These are phyloP conservation scores for Cercospora zeae-maydis DNA, from an alignment of 2,329 filamentous ascomycete genomes.

Conservation along the genomic window DNA sequence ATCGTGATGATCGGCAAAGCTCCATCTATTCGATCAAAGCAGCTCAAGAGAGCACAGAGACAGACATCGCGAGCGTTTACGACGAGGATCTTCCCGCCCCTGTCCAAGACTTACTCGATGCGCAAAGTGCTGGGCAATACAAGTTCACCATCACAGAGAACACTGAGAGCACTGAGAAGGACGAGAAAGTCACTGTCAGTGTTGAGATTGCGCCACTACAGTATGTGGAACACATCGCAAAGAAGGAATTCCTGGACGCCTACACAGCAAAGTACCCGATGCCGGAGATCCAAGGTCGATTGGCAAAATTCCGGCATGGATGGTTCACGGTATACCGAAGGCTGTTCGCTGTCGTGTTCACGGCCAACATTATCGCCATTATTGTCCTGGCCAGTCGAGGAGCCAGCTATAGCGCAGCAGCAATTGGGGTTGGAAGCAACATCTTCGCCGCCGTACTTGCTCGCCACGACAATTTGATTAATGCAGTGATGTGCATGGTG, in stretches of 20 bases:
- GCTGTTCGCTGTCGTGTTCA: slow-evolving; percentile 31
- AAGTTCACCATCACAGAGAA: slow-evolving; percentile 3
- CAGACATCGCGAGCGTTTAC: background rate
- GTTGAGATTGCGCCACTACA: background rate
- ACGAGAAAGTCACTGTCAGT: background rate
- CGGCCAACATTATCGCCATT: slow-evolving; percentile 31
- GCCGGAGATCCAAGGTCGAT: slow-evolving; percentile 20
- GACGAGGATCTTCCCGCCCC: background rate
- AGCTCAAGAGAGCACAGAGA: background rate
- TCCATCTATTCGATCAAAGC: slow-evolving; percentile 8
- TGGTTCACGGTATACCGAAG: slow-evolving; percentile 33
- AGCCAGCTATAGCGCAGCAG: slow-evolving; percentile 27
- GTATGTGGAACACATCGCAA: slow-evolving; percentile 22
- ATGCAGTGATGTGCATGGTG: slow-evolving; percentile 38
- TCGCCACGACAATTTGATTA: slow-evolving; percentile 42
- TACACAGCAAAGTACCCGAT: slow-evolving; percentile 23
- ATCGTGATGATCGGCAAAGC: background rate
- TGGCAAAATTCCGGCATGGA: slow-evolving; percentile 31
- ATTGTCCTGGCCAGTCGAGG: background rate
- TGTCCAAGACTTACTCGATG: background rate
- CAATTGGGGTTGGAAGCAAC: slow-evolving; percentile 36
- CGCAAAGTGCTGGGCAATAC: background rate
- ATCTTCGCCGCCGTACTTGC: slow-evolving; percentile 37
- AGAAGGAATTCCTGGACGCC: slow-evolving; percentile 23
- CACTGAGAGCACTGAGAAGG: background rate